Evolutionary conservation across 148 eudicot species (phyloP).

Genomic region (Silene conica): DNA sequence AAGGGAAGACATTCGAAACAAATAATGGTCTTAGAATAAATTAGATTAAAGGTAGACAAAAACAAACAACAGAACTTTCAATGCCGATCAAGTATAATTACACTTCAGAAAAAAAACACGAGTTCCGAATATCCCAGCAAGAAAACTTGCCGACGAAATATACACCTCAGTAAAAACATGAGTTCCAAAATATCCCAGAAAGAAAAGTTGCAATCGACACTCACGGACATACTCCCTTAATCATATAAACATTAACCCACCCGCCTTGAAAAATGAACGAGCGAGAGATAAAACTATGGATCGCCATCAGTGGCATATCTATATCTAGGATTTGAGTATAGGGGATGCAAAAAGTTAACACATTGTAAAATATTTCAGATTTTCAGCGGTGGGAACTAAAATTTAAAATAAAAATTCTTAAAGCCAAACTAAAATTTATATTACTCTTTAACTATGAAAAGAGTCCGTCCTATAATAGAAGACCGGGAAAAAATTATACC

Average conservation of each 20-base stretch:
- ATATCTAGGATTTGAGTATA: too few relatives aligned
- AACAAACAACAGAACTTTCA: neutral
- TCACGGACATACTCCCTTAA: neutral
- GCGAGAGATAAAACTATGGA: neutral
- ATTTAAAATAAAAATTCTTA: too few relatives aligned
- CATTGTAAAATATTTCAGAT: too few relatives aligned
- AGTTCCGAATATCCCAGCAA: neutral
- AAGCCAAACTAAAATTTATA: too few relatives aligned
- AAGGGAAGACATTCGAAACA: slow-evolving; percentile 9
- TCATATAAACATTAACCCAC: neutral
- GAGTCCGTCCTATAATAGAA: too few relatives aligned
- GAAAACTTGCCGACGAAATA: neutral
- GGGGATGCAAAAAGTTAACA: too few relatives aligned
- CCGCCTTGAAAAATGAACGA: neutral
- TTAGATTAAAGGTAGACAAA: neutral
- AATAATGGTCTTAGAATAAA: neutral
- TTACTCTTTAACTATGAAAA: too few relatives aligned
- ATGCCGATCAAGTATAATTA: neutral
- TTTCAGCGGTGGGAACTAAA: too few relatives aligned
- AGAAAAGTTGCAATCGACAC: neutral
- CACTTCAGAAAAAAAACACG: neutral
- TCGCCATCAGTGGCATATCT: too few relatives aligned
- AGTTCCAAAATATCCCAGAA: neutral
- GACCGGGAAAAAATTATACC: too few relatives aligned
- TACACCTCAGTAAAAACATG: neutral